Conservation (phyloP, 108 stramenopile genomes). For the Cylindrotheca fusiformis region DNA sequence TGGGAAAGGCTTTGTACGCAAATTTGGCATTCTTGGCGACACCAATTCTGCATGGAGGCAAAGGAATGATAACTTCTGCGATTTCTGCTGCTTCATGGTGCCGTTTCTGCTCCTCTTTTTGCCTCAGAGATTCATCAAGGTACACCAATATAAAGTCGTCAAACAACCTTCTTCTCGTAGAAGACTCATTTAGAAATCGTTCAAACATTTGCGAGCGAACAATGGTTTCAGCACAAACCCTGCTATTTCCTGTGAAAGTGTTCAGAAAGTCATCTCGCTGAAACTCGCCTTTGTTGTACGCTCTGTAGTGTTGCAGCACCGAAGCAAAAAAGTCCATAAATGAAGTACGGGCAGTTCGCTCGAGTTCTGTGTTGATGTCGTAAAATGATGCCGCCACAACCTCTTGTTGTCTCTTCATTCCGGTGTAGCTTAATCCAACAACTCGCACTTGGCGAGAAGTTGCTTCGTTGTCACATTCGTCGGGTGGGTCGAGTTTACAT, state of each 20-base stretch:
- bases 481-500: not conserved
- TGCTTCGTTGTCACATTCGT: not conserved
- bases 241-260: constrained; percentile 17
- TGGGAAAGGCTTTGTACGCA: constrained; percentile 7
- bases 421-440: not conserved
- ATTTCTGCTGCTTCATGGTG: constrained; percentile 1
- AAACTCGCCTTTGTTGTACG: constrained; percentile 40
- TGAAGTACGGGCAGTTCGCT: constrained; percentile 40
- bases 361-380: not conserved
- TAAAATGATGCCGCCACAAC: constrained; percentile 18
- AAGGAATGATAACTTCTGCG: constrained; percentile 7
- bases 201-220: constrained; percentile 70
- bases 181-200: constrained; percentile 55
- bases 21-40: not conserved
- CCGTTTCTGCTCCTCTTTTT: constrained; percentile 1
- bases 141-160: constrained; percentile 63
- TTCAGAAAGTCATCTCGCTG: constrained; percentile 41
- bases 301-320: constrained; percentile 53
- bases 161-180: constrained; percentile 67
- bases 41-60: constrained; percentile 11
- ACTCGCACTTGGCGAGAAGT: not conserved
- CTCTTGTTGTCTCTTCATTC: constrained; percentile 15
- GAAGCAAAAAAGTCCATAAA: constrained; percentile 77
- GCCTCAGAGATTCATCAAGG: not conserved
- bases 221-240: constrained; percentile 23